Conservation (phyloP, 208 protist genomes). For the Wallacemonas sp. region DNA sequence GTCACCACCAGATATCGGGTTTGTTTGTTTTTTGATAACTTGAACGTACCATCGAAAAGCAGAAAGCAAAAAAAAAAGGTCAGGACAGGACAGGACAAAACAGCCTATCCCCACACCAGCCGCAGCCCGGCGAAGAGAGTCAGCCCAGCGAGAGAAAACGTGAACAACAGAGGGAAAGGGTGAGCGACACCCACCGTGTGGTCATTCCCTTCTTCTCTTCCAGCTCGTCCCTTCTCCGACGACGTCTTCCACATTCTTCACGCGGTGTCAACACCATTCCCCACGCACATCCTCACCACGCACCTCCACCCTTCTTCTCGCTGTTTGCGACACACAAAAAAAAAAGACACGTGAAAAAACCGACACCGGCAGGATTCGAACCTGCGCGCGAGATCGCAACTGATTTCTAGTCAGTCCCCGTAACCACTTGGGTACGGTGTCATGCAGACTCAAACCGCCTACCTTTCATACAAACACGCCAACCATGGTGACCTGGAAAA, state of each 20-base stretch:
- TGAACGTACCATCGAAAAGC: too few relatives aligned
- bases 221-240: too few relatives aligned
- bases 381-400: slow-evolving; percentile 72
- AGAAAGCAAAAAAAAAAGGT: not conserved
- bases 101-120: too few relatives aligned
- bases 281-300: not conserved
- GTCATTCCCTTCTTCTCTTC: too few relatives aligned
- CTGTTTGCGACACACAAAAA: not conserved
- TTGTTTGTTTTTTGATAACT: too few relatives aligned
- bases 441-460: too few relatives aligned
- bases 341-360: slow-evolving; percentile 21
- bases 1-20: not conserved
- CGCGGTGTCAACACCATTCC: too few relatives aligned
- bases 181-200: too few relatives aligned
- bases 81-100: not conserved
- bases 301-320: not conserved
- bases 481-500: too few relatives aligned
- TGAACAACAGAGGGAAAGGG: not conserved
- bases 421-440: slow-evolving; percentile 65
- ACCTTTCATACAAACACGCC: too few relatives aligned
- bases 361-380: slow-evolving; percentile 73
- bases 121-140: too few relatives aligned
- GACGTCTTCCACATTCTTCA: too few relatives aligned
- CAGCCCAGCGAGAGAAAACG: not conserved
- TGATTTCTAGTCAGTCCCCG: slow-evolving; percentile 72